Base-by-base conservation (phyloP, 2,329 filamentous ascomycete species). In the Coniochaeta sp. region DNA sequence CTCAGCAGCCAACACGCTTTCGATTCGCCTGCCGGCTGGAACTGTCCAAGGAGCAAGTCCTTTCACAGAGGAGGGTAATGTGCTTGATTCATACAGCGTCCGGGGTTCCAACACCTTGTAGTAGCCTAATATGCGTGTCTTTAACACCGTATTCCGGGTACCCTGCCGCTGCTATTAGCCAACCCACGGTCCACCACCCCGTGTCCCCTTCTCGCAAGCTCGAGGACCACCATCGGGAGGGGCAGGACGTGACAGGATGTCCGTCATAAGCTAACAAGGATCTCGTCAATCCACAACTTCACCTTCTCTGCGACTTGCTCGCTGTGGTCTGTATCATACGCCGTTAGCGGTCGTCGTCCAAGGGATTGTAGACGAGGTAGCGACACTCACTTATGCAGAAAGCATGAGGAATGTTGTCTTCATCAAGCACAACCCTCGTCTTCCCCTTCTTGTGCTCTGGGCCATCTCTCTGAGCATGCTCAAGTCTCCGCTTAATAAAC, bases 371-470 rank as follows among this genome's bases (percentile, higher is more conserved):
- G 44, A 40, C 42, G 28, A 50, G 36, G 22, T 19, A 17, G 28
- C 42, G 57, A 57, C 6, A 74, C 79, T 73, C 63, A 81, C 79
- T 70, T 32, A 82, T 77, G 66, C 84, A 87, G 70, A 88, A 89
- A 0, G 81, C 83, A 71, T 89, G 86, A 8, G 81, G 81, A 10
- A 88, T 70, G 10, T 77, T 74, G 2, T 77, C 78, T 63, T 84
- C 78, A 60, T 87, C 84, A 38, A 88, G 74, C 36, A 80, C 70
- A 57, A 86, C 75, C 60, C 73, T 75, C 0, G 79, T 79, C 62
- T 76, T 72, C 7, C 75, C 75, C 28, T 64, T 63, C 57, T 72
- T 69, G 30, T 70, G 61, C 50, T 1, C 60, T 30, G 62, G 62
- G 10, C 28, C 67, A 50, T 68, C 69, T 68, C 70, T 70, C 58